Base-by-base conservation (phyloP, 139 green algal genomes). In the Tetradesmus obliquus region DNA sequence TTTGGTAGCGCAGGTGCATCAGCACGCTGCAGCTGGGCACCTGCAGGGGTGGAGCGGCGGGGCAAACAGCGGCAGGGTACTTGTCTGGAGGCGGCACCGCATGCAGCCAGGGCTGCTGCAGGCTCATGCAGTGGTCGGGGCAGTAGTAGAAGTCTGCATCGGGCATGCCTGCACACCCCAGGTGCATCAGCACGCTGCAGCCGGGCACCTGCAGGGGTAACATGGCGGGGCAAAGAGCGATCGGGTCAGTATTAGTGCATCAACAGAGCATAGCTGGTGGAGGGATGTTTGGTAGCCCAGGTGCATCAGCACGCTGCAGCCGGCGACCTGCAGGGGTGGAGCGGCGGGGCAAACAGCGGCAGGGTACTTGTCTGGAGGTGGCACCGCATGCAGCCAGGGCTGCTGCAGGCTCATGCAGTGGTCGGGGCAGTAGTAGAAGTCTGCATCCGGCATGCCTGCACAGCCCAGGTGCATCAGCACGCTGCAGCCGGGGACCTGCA, bases 241-340 rank as follows among this genome's bases (percentile, higher is more conserved):
- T 0, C 0, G 32, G 32, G 32, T 45, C 32, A 45, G 32, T 0
- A 45, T 0, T 45, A 45, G 32, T 45, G 32, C 32, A 45, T n/a
- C n/a, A n/a, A n/a, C n/a, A n/a, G n/a, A n/a, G 32, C 32, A 45
- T 45, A 45, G 32, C 32, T 45, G 32, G 32, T 45, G 0, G 32
- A 45, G 32, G n/a, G n/a, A n/a, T 0, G 0, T 45, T 45, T 45
- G 32, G 32, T 45, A 91, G 10, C 32, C 32, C 19, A 85, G 24
- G 79, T 91, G 88, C 88, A 91, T 91, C 55, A 85, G 32, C n/a
- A 86, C 88, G 83, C 76, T 66, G 79, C 88, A 91, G 55, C 88
- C 88, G 15, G 88, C n/a, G n/a, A 71, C 60, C 60, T 71, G 60
- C 60, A 71, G 60, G 8, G 7, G 19, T 3, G 19, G 3, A 15